Base-by-base conservation (phyloP, 345 rosid genomes). In the Syzygium aqueum region DNA sequence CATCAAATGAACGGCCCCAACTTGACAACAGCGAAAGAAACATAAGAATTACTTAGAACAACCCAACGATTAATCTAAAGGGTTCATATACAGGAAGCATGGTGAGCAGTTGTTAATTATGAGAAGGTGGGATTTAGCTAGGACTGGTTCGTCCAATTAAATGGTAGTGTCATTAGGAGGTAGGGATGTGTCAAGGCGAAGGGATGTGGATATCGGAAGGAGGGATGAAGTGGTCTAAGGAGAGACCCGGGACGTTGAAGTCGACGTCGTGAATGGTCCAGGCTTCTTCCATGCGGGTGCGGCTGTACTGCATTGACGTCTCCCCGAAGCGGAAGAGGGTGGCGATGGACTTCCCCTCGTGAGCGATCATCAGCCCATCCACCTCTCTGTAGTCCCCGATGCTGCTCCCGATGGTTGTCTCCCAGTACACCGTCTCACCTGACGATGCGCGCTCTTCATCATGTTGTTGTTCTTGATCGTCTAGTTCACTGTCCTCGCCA, bases 221-320 rank as follows among this genome's bases (percentile, higher is more conserved):
- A 86, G 99, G 99, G 59, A 97, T 97, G 89, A 96, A 97, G n/a
- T 91, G 91, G 85, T 97, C 99, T 40, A 93, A 84, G 22, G 98
- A 95, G 65, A 97, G 97, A 8, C 99, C 98, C 0, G 93, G 96
- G 43, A 97, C 99, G 89, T 97, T 92, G 89, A 95, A 97, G 65
- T 93, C 99, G 88, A 95, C 97, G 91, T 97, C 98, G 87, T 95
- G 98, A 85, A 97, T 97, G 86, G 92, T 92, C 99, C 99, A 97
- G 3, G 91, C 88, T 89, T 97, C 99, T 87, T 97, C 98, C 98
- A 97, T 96, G 78, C 96, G 89, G 43, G 96, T 96, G 86, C 99
- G 89, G 84, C 97, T 90, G 87, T 96, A 95, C 61, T 96, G 94
- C 90, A 92, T 91, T 23, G 97, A 92, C 80, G 90, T 90, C 67